These are phyloP conservation scores for Aspergillus saccharolyticus DNA, from an alignment of 495 filamentous ascomycete genomes.

Conservation along the genomic window DNA sequence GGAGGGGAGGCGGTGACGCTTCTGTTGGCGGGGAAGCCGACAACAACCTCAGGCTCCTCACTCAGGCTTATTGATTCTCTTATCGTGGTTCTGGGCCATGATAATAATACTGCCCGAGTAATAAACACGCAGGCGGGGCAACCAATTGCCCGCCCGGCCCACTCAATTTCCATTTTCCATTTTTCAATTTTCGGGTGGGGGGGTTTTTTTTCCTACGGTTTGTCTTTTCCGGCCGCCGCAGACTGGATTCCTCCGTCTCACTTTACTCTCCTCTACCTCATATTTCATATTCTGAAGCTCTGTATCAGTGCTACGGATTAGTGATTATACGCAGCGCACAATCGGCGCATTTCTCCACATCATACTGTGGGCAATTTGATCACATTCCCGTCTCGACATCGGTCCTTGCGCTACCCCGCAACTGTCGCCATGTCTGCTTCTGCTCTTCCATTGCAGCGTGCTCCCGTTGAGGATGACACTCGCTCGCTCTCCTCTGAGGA, in stretches of 20 bases:
- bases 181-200: slow-evolving; percentile 8
- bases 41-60: slow-evolving; percentile 13
- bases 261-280: neutral
- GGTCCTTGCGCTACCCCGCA: slow-evolving; percentile 7
- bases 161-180: slow-evolving; percentile 10
- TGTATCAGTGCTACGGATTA: neutral
- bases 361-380: neutral
- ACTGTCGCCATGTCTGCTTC: slow-evolving; percentile 28
- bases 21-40: slow-evolving; percentile 21
- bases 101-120: too few relatives aligned
- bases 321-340: neutral
- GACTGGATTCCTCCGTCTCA: neutral
- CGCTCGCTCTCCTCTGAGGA: slow-evolving; percentile 36
- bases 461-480: slow-evolving; percentile 26
- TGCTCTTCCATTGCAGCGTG: slow-evolving; percentile 17
- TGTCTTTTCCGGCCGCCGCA: neutral
- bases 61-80: slow-evolving; percentile 2
- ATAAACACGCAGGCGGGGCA: slow-evolving; percentile 41
- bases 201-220: neutral
- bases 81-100: slow-evolving; percentile 18
- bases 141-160: slow-evolving; percentile 22
- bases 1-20: slow-evolving; percentile 20
- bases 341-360: neutral
- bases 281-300: neutral
- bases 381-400: neutral